Evolutionary conservation across 2,329 filamentous ascomycete genomes (phyloP).

Genomic region (Ramularia endophylla): DNA sequence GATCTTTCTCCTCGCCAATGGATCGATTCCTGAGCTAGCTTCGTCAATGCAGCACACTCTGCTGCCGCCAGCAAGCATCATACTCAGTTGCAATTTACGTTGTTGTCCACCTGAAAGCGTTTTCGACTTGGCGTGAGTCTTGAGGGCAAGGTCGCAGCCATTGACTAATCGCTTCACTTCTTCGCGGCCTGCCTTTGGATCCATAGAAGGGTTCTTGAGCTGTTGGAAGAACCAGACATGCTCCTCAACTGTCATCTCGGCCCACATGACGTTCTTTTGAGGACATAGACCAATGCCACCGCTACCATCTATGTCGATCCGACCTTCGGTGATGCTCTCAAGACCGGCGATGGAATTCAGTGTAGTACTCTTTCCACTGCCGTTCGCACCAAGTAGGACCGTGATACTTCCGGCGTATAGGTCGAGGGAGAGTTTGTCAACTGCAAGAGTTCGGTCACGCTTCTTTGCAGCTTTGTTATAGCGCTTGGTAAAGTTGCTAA

Average conservation of each 20-base stretch:
- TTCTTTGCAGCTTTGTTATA: conserved; percentile 15
- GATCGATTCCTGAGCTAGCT: conserved; percentile 79
- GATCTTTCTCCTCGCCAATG: conserved; percentile 75
- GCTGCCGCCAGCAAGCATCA: conserved; percentile 83
- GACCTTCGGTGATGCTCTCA: conserved; percentile 67
- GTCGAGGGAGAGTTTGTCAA: conserved; percentile 15
- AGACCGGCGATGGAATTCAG: conserved; percentile 82
- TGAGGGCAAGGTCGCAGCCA: conserved; percentile 66
- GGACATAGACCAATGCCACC: conserved; percentile 82
- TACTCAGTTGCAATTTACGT: conserved; percentile 78
- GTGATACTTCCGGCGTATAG: conserved; percentile 16
- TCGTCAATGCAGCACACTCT: conserved; percentile 85
- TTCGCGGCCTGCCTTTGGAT: conserved; percentile 49
- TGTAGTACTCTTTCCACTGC: conserved; percentile 84
- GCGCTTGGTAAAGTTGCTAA: conserved; percentile 17
- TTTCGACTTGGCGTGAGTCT: conserved; percentile 62
- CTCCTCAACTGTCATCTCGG: conserved; percentile 77
- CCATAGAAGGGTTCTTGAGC: conserved; percentile 51
- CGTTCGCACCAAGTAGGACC: conserved; percentile 68
- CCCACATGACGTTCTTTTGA: conserved; percentile 93
- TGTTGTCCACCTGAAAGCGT: conserved; percentile 86
- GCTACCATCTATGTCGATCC: conserved; percentile 69
- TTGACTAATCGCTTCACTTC: conserved; percentile 57
- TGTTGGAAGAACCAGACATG: conserved; percentile 79
- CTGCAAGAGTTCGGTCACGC: conserved; percentile 14